phyloP scores from a whole-genome alignment of 257 asterid species.

The Mitragyna speciosa region DNA sequence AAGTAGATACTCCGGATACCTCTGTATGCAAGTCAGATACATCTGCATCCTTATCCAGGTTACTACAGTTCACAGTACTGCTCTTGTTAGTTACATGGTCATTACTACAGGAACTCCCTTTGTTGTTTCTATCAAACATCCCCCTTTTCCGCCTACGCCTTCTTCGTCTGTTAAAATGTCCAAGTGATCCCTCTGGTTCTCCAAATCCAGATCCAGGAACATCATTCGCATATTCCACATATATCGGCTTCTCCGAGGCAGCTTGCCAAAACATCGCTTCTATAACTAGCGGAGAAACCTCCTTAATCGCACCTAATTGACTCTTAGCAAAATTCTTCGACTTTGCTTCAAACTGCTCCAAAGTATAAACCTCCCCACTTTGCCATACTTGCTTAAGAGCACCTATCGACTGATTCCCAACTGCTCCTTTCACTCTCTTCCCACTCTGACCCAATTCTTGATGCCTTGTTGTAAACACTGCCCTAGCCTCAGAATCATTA shows the following conservation, averaged over 20 bases:
- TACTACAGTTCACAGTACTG: slow-evolving; percentile 26
- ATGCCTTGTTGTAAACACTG: slow-evolving; percentile 86
- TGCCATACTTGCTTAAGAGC: slow-evolving; percentile 92
- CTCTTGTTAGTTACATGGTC: slow-evolving; percentile 35
- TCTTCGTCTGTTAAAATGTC: slow-evolving; percentile 49
- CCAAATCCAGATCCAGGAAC: slow-evolving; percentile 96
- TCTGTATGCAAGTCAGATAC: slow-evolving; percentile 36
- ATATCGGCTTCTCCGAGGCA: slow-evolving; percentile 79
- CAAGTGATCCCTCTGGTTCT: slow-evolving; percentile 72
- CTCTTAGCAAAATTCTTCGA: slow-evolving; percentile 72
- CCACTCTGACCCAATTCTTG: slow-evolving; percentile 80
- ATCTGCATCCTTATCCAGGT: slow-evolving; percentile 34
- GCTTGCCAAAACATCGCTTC: slow-evolving; percentile 94
- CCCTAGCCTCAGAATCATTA: slow-evolving; percentile 48
- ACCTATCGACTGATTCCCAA: slow-evolving; percentile 38
- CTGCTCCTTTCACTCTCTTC: slow-evolving; percentile 48
- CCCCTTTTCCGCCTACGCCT: slow-evolving; percentile 67
- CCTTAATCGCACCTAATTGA: slow-evolving; percentile 69
- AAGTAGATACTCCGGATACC: slow-evolving; percentile 25
- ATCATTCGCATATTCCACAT: slow-evolving; percentile 93
- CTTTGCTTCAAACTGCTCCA: slow-evolving; percentile 91
- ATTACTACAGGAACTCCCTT: slow-evolving; percentile 36
- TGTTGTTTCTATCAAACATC: slow-evolving; percentile 59
- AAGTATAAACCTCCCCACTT: slow-evolving; percentile 88
- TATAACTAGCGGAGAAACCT: slow-evolving; percentile 64